Base-by-base conservation (phyloP, 805 yeast species). In the Wickerhamomyces tratensis region DNA sequence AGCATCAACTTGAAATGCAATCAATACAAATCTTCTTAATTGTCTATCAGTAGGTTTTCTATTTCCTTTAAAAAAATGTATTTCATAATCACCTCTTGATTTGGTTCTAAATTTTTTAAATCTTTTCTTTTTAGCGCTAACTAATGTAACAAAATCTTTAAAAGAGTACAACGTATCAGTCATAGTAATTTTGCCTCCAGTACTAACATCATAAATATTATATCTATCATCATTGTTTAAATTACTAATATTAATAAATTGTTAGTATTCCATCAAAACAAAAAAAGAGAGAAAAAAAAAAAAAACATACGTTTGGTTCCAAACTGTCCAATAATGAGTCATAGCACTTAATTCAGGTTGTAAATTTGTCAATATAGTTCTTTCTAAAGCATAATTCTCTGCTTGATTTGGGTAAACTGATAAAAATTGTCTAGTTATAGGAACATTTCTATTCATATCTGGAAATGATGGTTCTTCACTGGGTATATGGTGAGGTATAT, bases 221-320 rank as follows among this genome's bases (percentile, higher is more conserved):
- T 20, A 20, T 20, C 20, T 20, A 20, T 20, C 20, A 20, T 20
- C 20, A 20, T 20, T 20, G 20, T 20, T 20, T 4, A 20, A 20
- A 4, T 20, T 20, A 4, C 20, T 20, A 15, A 14, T n/a, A 15
- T 25, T 9, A 13, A 7, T 2, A 11, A 29, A 33, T n/a, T 7
- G 31, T 35, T 38, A 30, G 25, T 31, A 31, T 9, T 11, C 5
- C 1, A 13, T 25, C 36, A 26, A 14, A 29, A 9, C 4, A 7
- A 15, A 7, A 39, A 15, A 36, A 6, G 10, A 11, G 15, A 30
- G 7, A n/a, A 9, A 15, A 11, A 33, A 5, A 39, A 42, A 10
- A 33, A 25, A n/a, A 9, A 43, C 46, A 30, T 39, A 49, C 52
- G 8, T 25, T n/a, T 43, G 36, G 15, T 7, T 30, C 53, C 53